Evolutionary conservation across 164 flowering plant species (phyloP), one percentile per base, ranked within the genome.

Genomic region (Hamamelis virginiana): DNA sequence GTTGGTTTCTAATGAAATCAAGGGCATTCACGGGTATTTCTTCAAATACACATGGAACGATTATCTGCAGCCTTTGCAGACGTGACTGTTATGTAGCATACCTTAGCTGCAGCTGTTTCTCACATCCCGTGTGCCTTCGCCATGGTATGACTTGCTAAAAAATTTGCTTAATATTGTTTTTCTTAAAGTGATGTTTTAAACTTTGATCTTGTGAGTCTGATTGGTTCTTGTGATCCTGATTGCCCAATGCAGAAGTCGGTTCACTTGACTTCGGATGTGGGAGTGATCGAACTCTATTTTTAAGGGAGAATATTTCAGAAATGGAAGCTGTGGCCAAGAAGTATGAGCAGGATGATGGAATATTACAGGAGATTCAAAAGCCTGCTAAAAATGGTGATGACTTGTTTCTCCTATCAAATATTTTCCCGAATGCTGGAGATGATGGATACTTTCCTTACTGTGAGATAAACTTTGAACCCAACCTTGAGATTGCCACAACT

Each of bases 11-110:
- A 23, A 74, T 82, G 85, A 87, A 90, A 82, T 76, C 80, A 65
- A 69, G 74, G 72, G 77, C 78, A 41, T 77, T 84, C 69, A 65
- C 65, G 9, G 76, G 80, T 59, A 62, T 86, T 66, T 77, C 78
- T 59, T 46, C 72, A n/a, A 73, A 78, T 65, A 70, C 84, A 60
- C 76, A 82, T 71, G 95, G 95, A 66, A 93, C 98, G 11, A 76
- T 89, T 70, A 77, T 96, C 23, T 96, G 99, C 77, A 87, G 88
- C 70, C 59, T 87, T n/a, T 96, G 99, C 88, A 93, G 93, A 67
- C 89, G 95, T 47, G 99, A 93, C 60, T 96, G 99, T 70, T 96
- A 88, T 75, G 83, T 93, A 13, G 92, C 97, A 26, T 87, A 79
- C 65, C 64, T 91, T 41, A 86, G 76, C 69, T 96, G 99, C 87